Percentiles rank a stretch among this genome's conserved stretches.
phyloP scores from a whole-genome alignment of 306 rosid species.

The Inga leiocalycina region DNA sequence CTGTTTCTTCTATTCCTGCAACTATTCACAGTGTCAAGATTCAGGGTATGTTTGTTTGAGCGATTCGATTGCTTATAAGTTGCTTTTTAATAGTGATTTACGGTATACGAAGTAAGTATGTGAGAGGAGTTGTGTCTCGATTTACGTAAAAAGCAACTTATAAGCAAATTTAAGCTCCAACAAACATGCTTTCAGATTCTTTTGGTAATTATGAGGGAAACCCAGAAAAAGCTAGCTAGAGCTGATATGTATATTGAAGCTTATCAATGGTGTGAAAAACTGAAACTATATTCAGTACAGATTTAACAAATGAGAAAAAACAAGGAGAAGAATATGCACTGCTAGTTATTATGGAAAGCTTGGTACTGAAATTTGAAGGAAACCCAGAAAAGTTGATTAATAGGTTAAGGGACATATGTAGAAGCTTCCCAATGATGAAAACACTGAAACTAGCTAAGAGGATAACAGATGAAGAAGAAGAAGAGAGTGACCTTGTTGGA shows the following conservation, averaged over 20 bases:
- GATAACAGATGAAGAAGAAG: background rate
- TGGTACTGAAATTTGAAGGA: background rate
- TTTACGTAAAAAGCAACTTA: too few relatives aligned
- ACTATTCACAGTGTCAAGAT: background rate
- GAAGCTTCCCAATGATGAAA: background rate
- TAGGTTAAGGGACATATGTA: background rate
- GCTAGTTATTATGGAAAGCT: background rate
- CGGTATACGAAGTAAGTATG: too few relatives aligned
- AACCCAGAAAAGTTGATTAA: background rate
- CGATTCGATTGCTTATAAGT: too few relatives aligned
- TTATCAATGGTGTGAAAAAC: background rate
- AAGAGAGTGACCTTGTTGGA: background rate
- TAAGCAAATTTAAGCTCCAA: too few relatives aligned
- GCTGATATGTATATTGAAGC: background rate
- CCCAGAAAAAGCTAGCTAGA: background rate
- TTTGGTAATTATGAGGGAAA: background rate
- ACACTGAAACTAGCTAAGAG: background rate
- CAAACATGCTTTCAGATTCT: background rate
- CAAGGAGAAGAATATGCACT: background rate
- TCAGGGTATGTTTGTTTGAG: too few relatives aligned
- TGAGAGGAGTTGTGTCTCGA: too few relatives aligned
- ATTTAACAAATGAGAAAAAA: background rate
- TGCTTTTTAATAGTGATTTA: too few relatives aligned
- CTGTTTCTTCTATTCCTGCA: slow-evolving; percentile 20
- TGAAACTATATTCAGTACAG: background rate